phyloP scores from a whole-genome alignment of 163 green algal genomes.

The Chlorella variabilis region DNA sequence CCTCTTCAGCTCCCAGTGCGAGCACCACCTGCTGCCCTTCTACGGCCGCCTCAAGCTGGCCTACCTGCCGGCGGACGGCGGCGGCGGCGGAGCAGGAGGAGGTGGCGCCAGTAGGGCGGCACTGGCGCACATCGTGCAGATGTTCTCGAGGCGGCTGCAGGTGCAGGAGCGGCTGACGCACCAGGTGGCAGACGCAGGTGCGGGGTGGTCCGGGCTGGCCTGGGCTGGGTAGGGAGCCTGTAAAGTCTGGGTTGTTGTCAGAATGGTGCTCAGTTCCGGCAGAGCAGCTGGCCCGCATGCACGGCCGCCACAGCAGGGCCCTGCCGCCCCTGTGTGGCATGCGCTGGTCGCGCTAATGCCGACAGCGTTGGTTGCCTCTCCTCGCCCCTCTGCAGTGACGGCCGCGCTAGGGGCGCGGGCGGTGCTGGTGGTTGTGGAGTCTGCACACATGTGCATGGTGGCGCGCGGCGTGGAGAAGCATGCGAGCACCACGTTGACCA shows the following conservation, averaged over 20 bases:
- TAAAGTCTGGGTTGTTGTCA: no score
- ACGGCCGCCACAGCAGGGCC: no score
- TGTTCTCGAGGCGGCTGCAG: constrained; percentile 43
- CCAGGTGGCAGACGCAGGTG: constrained; percentile 76
- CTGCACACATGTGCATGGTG: constrained; percentile 98
- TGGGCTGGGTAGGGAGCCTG: no score
- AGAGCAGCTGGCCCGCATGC: no score
- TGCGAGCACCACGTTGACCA: constrained; percentile 81
- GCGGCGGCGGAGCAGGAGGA: neutral
- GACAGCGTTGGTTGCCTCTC: no score
- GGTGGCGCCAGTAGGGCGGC: neutral
- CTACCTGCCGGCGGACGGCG: constrained; percentile 38
- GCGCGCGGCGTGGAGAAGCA: constrained; percentile 92
- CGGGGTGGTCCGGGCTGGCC: no score
- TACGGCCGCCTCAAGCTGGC: constrained; percentile 81
- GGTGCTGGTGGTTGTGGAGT: constrained; percentile 83
- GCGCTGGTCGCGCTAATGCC: neutral
- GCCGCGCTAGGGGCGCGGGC: neutral
- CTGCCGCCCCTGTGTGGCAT: no score
- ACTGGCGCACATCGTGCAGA: constrained; percentile 55
- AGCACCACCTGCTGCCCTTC: constrained; percentile 98
- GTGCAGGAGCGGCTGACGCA: constrained; percentile 93
- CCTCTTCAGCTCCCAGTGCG: constrained; percentile 79
- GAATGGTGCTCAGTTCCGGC: no score
- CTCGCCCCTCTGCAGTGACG: neutral